Evolutionary conservation across 352 stramenopile species (phyloP).

Genomic region (Phytopythium montanum): DNA sequence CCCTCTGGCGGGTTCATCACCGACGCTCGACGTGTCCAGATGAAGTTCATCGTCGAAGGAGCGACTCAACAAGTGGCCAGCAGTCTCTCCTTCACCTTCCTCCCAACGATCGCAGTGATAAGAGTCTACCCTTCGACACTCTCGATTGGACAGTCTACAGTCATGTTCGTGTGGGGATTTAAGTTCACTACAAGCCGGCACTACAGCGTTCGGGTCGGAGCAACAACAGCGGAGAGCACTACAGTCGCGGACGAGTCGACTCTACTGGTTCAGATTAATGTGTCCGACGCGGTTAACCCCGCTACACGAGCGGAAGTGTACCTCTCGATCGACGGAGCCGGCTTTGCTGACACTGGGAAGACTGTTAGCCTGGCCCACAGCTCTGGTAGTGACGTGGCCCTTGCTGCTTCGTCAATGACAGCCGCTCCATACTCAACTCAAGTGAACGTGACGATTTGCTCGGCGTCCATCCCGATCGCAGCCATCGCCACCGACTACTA

Average conservation of each 20-base stretch:
- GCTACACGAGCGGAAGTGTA: neutral
- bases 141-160: slow-evolving; percentile 5
- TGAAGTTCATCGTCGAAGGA: slow-evolving; percentile 15
- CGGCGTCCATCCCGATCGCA: neutral
- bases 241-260: slow-evolving; percentile 6
- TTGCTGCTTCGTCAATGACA: neutral
- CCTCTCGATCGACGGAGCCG: slow-evolving; percentile 7
- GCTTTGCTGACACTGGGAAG: neutral
- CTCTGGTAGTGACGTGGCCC: neutral
- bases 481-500: neutral
- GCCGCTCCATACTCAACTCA: neutral
- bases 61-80: slow-evolving; percentile 9
- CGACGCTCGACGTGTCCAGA: slow-evolving; percentile 1
- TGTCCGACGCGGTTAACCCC: neutral
- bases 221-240: neutral
- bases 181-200: neutral
- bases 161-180: slow-evolving; percentile 6
- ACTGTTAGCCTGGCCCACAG: neutral
- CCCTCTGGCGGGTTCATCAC: slow-evolving; percentile 12
- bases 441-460: neutral
- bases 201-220: slow-evolving; percentile 8
- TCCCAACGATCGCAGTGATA: slow-evolving; percentile 6
- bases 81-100: slow-evolving; percentile 16
- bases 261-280: slow-evolving; percentile 1
- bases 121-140: slow-evolving; percentile 10